Conservation (phyloP, 306 rosid genomes). For the Datisca glomerata region DNA sequence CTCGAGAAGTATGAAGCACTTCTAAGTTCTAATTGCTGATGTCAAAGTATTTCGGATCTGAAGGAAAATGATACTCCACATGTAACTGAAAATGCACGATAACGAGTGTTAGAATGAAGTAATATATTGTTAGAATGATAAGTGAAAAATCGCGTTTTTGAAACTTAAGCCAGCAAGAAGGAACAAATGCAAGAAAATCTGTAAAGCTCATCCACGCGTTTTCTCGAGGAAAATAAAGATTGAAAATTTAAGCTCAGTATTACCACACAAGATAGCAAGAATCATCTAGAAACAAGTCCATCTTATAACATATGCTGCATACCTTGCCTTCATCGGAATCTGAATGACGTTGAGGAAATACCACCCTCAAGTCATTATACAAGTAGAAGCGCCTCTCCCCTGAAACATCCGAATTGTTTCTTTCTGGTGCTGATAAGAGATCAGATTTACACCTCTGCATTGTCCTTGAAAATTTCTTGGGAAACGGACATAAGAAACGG, state of each 20-base stretch:
- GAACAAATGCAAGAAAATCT: too few species aligned
- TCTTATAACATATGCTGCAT: too few species aligned
- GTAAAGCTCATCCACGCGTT: too few species aligned
- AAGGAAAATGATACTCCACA: conserved; percentile 69
- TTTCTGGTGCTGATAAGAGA: conserved; percentile 20
- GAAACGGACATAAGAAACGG: conserved; percentile 46
- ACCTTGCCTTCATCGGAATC: conserved; percentile 92
- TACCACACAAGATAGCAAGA: too few species aligned
- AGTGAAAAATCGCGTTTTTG: too few species aligned
- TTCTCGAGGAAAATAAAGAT: too few species aligned
- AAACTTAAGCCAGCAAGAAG: too few species aligned
- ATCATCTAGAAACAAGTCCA: too few species aligned
- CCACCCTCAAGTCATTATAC: conserved; percentile 64
- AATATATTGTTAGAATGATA: too few species aligned
- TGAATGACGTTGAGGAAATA: conserved; percentile 83
- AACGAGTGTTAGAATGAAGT: not conserved
- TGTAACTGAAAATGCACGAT: conserved; percentile 38
- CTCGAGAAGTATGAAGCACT: too few species aligned
- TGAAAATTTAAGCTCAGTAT: not conserved
- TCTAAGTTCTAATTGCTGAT: conserved; percentile 32
- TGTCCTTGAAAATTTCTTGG: conserved; percentile 42
- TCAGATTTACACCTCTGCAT: conserved; percentile 38
- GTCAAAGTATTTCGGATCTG: conserved; percentile 66
- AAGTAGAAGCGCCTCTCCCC: conserved; percentile 66
- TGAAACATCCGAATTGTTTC: conserved; percentile 18